Evolutionary conservation across 129 eudicot genomes (phyloP), one percentile per base, ranked within the genome.

Genomic region (Logfia minima): DNA sequence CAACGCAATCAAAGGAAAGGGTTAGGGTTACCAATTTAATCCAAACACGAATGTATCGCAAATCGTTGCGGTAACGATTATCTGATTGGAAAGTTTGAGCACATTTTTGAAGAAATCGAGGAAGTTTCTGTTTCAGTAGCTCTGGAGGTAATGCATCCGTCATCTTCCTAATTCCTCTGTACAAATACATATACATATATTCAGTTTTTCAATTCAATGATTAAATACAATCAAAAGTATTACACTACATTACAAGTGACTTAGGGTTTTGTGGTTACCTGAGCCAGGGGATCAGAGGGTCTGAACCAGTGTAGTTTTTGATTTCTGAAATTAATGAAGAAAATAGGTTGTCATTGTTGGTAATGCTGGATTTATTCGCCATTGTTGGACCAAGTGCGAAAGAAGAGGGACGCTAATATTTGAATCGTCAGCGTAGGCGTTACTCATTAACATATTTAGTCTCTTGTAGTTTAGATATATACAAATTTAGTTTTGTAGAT

Each of bases 281-380:
- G 79, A 93, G 90, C 98, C 98, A 93, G 39, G 98, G 98, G 56
- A 93, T 85, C 71, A 93, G 93, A 65, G 98, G 98, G 41, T 93
- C 98, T 73, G 71, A 39, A 51, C 97, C 98, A 21, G 70, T 75
- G 82, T 93, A 93, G 29, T 84, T 74, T 81, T 89, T 93, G 79
- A 93, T 86, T 65, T 93, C 98, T 19, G 96, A 85, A 21, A 90
- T 83, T 35, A 93, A 55, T 8, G 87, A 87, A 14, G 96, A 71
- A 82, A 93, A 91, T 28, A 90, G 81, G 48, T 73, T 85, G 68
- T 85, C 86, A 81, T 76, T 76, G 64, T 68, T 77, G 26, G 78
- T 63, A 4, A 70, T 67, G 5, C 60, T 75, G 72, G 74, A 72
- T 41, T 66, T 75, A 68, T 67, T 74, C 70, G 91, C 80, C 93